Percentiles rank a stretch among this genome's conserved stretches.
Evolutionary conservation across 768 basidiomycete genomes (phyloP).

Genomic region (Mycena polygramma): DNA sequence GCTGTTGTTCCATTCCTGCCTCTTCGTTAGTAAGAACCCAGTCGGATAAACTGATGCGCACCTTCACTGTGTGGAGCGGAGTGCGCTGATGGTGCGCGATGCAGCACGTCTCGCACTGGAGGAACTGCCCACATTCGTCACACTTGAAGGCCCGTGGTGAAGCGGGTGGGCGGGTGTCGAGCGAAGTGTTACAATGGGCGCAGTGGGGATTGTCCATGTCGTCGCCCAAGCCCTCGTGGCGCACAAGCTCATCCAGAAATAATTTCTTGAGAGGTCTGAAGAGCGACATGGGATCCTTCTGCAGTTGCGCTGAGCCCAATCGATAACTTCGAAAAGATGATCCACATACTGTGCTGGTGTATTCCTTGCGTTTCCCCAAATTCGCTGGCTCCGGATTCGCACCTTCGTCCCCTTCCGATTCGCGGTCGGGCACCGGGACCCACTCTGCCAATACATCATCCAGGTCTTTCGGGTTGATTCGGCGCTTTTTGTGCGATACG

Average conservation of each 20-base stretch:
- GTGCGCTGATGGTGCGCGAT: neutral
- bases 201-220: neutral
- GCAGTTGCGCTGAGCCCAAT: too few relatives aligned
- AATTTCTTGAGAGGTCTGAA: constrained; percentile 2
- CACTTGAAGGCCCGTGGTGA: constrained; percentile 11
- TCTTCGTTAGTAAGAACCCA: too few relatives aligned
- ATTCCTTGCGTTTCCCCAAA: constrained; percentile 11
- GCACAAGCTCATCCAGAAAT: constrained; percentile 11
- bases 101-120: constrained; percentile 23
- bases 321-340: too few relatives aligned
- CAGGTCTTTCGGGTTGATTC: neutral
- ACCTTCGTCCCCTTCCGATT: too few relatives aligned
- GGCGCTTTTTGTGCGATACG: constrained; percentile 4
- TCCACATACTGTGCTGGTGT: too few relatives aligned
- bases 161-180: too few relatives aligned
- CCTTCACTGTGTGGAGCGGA: constrained; percentile 13
- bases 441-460: neutral
- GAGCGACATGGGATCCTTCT: constrained; percentile 2
- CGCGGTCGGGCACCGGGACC: neutral
- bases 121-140: constrained; percentile 9
- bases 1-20: neutral
- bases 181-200: neutral
- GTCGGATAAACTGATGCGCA: too few relatives aligned
- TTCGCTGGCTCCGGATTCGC: too few relatives aligned
- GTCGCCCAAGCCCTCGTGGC: constrained; percentile 17